Percentiles rank a stretch among this genome's conserved stretches.
phyloP scores from a whole-genome alignment of 2,329 filamentous ascomycete species.

The Paracamarosporium sp. region DNA sequence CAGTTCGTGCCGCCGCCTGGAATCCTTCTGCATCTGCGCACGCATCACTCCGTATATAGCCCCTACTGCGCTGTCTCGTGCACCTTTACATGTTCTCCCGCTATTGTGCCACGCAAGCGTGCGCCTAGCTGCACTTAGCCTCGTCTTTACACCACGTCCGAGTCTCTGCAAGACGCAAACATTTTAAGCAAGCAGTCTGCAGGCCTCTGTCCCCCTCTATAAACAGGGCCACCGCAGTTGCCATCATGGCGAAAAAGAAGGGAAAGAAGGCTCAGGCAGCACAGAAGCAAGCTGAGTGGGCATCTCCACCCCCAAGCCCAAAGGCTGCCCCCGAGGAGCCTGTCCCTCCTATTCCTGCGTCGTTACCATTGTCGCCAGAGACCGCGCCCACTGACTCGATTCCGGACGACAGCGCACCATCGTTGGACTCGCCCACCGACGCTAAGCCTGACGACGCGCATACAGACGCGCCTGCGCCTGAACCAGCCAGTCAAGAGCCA shows the following conservation, averaged over 20 bases:
- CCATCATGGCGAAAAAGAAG: conserved; percentile 44
- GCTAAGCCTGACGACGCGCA: conserved; percentile 21
- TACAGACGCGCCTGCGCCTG: conserved; percentile 26
- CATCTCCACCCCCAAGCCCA: conserved; percentile 35
- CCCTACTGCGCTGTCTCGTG: conserved; percentile 40
- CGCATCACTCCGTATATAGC: conserved; percentile 43
- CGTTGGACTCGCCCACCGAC: conserved; percentile 25
- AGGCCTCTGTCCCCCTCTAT: conserved; percentile 21
- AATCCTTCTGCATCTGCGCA: conserved; percentile 27
- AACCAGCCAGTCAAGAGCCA: conserved; percentile 17
- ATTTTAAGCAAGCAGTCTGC: conserved; percentile 22
- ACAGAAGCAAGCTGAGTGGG: conserved; percentile 32
- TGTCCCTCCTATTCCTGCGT: conserved; percentile 22
- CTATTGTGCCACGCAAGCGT: conserved; percentile 48
- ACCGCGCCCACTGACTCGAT: conserved; percentile 23
- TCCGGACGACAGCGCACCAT: conserved; percentile 20
- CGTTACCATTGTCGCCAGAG: conserved; percentile 24
- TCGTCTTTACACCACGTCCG: conserved; percentile 26
- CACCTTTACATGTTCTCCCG: conserved; percentile 35
- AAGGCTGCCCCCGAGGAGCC: conserved; percentile 28
- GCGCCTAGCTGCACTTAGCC: conserved; percentile 34
- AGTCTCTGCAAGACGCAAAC: conserved; percentile 33
- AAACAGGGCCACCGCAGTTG: conserved; percentile 29
- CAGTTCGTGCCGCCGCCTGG: conserved; percentile 36
- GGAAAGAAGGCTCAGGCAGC: conserved; percentile 27